A percentile compares a stretch with the other conserved stretches of the same genome.
Evolutionary conservation across 805 yeast species (phyloP).

Genomic region (Isabelozyma heimii): DNA sequence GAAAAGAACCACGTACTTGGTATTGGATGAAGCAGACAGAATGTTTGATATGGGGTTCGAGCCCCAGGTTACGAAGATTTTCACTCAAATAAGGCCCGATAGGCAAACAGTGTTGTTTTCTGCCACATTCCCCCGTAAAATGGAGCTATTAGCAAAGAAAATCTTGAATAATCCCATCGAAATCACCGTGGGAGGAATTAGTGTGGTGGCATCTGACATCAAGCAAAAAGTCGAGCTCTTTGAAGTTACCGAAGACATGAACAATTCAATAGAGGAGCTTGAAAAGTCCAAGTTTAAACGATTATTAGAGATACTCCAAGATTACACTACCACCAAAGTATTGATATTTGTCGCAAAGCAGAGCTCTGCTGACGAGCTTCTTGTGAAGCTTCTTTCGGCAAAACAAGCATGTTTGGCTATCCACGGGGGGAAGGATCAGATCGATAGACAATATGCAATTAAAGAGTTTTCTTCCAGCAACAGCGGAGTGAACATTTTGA

Average conservation of each 20-base stretch:
- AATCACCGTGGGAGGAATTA: constrained; percentile 75
- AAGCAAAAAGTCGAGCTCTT: constrained; percentile 68
- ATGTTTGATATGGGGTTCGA: constrained; percentile 97
- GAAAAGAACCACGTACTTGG: constrained; percentile 71
- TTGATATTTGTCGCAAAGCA: constrained; percentile 88
- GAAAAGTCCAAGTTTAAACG: constrained; percentile 47
- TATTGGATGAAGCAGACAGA: constrained; percentile 93
- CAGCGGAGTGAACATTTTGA: constrained; percentile 60
- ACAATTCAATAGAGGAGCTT: constrained; percentile 33
- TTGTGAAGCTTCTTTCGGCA: constrained; percentile 48
- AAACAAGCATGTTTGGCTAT: constrained; percentile 64
- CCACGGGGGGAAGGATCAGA: constrained; percentile 91
- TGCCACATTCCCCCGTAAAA: constrained; percentile 85
- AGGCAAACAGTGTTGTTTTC: constrained; percentile 87
- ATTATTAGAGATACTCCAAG: constrained; percentile 55
- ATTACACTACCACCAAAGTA: constrained; percentile 47
- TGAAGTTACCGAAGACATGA: constrained; percentile 35
- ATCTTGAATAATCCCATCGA: constrained; percentile 65
- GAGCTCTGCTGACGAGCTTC: constrained; percentile 73
- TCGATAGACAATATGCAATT: constrained; percentile 75
- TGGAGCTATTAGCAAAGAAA: constrained; percentile 72
- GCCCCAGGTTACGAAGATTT: constrained; percentile 85
- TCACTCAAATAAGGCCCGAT: constrained; percentile 77
- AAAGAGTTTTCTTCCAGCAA: constrained; percentile 55
- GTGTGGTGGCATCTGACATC: constrained; percentile 79